Conservation (phyloP, 768 basidiomycete species). For the Hortiboletus campestris region DNA sequence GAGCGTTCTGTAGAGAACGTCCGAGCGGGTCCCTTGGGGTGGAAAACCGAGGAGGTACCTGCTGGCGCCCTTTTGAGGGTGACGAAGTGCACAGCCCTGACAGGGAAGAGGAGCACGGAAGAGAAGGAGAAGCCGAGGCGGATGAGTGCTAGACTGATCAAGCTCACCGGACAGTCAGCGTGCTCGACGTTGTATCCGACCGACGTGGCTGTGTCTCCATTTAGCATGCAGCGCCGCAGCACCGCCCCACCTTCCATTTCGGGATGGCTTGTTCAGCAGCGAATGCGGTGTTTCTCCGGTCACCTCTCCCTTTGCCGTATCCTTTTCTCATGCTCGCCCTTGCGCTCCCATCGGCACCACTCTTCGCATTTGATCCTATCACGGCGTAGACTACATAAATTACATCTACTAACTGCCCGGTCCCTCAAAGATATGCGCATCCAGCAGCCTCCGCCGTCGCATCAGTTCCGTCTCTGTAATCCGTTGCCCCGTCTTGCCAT, state of each 20-base stretch:
- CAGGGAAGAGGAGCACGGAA: not conserved
- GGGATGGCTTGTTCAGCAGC: slow-evolving; percentile 13
- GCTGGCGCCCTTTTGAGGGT: slow-evolving; percentile 18
- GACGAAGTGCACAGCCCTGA: slow-evolving; percentile 17
- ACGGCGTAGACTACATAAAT: not conserved
- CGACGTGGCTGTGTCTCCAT: slow-evolving; percentile 35
- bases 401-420: slow-evolving; percentile 6
- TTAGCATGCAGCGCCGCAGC: slow-evolving; percentile 36
- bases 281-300: slow-evolving; percentile 25
- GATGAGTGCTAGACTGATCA: slow-evolving; percentile 3
- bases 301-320: too few species aligned
- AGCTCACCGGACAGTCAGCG: slow-evolving; percentile 5
- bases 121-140: slow-evolving; percentile 12
- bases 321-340: not conserved
- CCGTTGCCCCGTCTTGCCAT: slow-evolving; percentile 57
- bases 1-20: slow-evolving; percentile 31
- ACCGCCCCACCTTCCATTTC: slow-evolving; percentile 27
- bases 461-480: slow-evolving; percentile 80
- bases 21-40: slow-evolving; percentile 13
- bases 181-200: slow-evolving; percentile 34
- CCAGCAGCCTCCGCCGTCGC: slow-evolving; percentile 72
- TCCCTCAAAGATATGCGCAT: slow-evolving; percentile 59
- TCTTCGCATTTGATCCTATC: not conserved
- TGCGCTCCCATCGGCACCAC: slow-evolving; percentile 2
- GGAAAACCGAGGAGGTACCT: slow-evolving; percentile 11